Base-by-base conservation (phyloP, 2,329 filamentous ascomycete genomes). In the Epichloe glyceriae region DNA sequence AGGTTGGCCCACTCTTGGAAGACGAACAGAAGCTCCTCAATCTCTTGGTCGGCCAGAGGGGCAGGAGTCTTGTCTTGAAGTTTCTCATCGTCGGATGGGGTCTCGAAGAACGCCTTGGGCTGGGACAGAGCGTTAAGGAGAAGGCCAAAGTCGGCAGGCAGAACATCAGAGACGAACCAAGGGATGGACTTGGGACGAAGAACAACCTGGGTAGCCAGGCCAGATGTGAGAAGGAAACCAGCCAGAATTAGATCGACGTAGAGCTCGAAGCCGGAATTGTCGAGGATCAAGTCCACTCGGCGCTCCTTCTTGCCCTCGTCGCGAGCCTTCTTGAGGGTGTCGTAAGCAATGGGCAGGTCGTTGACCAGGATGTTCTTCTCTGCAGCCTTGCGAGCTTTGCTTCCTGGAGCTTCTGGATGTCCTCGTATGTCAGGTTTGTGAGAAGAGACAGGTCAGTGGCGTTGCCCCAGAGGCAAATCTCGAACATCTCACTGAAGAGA, bases 391-490 rank as follows among this genome's bases (percentile, higher is more conserved):
- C 91, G 79, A 12, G 91, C 89, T 60, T 90, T 78, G 7, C 86
- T 83, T 15, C 91, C 71, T 98, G 93, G 10, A 97, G 76, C 67
- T 95, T 95, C 70, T 97, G 91, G 57, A 98, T 94, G 62, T 97
- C 93, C 60, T 96, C 90, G 66, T 95, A 95, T 2, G 86, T 88
- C 51, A 96, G 76, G 59, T 85, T 89, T 0, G 90, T 95, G 50
- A 97, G 75, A 19, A 97, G 83, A 0, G 88, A 95, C 14, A 97
- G 74, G 65, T 97, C 93, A 0, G 91, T 97, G 2, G 91, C 93
- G 65, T 97, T 97, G 11, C 91, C 91, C 91, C 91, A 97, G 2
- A 97, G 78, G 64, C 90, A 96, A 59, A 96, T 93, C 73, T 96
- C 88, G 67, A 85, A 90, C 85, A 97, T 94, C 64, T 97, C 91